Evolutionary conservation across 164 flowering plant species (phyloP).

Genomic region (Tetrastigma voinierianum): DNA sequence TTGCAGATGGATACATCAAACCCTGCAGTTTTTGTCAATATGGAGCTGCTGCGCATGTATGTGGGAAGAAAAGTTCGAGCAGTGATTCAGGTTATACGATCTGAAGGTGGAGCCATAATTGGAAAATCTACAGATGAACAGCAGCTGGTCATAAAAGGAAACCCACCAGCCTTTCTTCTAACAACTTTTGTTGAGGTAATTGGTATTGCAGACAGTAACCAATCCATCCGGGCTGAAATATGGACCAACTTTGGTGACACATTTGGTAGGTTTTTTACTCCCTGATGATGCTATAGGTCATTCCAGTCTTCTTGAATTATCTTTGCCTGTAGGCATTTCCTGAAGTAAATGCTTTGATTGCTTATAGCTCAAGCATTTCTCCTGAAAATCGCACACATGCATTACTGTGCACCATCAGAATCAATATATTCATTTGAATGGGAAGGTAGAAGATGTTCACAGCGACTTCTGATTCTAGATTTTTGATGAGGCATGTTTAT

Average conservation of each 20-base stretch:
- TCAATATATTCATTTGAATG: no score
- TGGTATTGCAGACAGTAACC: slow-evolving; percentile 82
- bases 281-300: background rate
- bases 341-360: no score
- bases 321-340: no score
- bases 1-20: slow-evolving; percentile 75
- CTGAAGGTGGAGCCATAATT: slow-evolving; percentile 50
- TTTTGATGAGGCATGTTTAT: no score
- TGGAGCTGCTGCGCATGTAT: slow-evolving; percentile 56
- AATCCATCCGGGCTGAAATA: slow-evolving; percentile 73
- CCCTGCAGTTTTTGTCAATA: slow-evolving; percentile 86
- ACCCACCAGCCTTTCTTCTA: slow-evolving; percentile 39
- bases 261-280: slow-evolving; percentile 43
- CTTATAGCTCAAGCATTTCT: no score
- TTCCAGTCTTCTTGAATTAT: background rate
- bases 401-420: no score
- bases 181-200: slow-evolving; percentile 82
- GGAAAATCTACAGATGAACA: slow-evolving; percentile 81
- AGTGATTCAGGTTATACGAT: slow-evolving; percentile 64
- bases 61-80: slow-evolving; percentile 71
- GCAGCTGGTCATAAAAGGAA: slow-evolving; percentile 59
- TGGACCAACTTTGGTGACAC: slow-evolving; percentile 83
- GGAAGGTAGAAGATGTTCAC: no score
- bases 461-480: no score
- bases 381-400: no score